These are phyloP conservation scores for Plantago coronopus DNA, from an alignment of 305 asterid species.

Conservation along the genomic window DNA sequence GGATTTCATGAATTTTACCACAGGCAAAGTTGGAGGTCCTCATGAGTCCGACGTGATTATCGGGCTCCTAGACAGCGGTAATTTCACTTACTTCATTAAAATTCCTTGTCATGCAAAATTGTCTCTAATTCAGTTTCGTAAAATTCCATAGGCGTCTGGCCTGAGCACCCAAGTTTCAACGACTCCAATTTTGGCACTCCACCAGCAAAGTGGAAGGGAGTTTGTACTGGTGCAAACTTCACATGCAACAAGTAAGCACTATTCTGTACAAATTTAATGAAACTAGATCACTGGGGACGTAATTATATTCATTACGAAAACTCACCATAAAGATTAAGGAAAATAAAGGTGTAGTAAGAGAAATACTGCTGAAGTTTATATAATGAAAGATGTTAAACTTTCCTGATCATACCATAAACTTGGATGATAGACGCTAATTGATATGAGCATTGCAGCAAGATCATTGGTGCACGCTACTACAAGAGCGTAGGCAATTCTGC, in stretches of 20 bases:
- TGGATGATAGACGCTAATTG: neutral
- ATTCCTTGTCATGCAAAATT: neutral
- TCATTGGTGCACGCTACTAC: conserved; percentile 55
- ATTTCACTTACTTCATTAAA: neutral
- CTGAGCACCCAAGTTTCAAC: conserved; percentile 54
- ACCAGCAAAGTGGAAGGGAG: conserved; percentile 66
- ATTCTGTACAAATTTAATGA: too few species aligned
- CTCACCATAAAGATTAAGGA: too few species aligned
- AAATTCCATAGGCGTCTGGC: conserved; percentile 42
- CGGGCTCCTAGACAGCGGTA: conserved; percentile 64
- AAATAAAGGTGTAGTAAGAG: neutral
- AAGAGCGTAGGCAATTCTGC: conserved; percentile 13
- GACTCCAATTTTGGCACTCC: conserved; percentile 38
- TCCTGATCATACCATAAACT: neutral
- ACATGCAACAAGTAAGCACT: conserved; percentile 62
- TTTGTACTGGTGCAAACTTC: conserved; percentile 52
- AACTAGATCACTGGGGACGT: too few species aligned
- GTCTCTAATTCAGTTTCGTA: neutral
- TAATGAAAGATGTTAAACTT: neutral
- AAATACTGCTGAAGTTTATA: neutral
- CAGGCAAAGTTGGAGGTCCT: conserved; percentile 27
- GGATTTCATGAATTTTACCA: conserved; percentile 44
- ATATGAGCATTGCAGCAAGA: conserved; percentile 32
- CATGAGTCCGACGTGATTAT: conserved; percentile 44
- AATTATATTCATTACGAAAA: too few species aligned